Percentiles rank a stretch among this genome's conserved stretches.
Conservation (phyloP, 768 basidiomycete species). For the Serendipita vermifera region DNA sequence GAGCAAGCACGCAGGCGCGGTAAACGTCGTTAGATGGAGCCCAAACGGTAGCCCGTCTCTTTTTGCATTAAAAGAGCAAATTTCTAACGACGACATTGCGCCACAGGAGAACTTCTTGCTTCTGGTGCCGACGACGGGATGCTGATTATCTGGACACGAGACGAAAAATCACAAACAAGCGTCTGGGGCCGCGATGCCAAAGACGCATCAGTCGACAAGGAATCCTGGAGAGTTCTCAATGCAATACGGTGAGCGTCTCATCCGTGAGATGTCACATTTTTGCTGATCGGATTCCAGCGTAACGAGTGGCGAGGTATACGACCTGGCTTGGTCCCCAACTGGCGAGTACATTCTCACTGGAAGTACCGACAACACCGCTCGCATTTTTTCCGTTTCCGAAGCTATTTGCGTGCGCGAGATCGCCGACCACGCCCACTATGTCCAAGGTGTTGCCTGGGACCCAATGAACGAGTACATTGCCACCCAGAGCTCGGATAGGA, state of each 20-base stretch:
- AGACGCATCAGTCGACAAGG: constrained; percentile 79
- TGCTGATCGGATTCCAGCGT: constrained; percentile 38
- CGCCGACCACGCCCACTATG: constrained; percentile 90
- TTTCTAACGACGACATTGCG: constrained; percentile 10
- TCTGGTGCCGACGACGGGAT: constrained; percentile 98
- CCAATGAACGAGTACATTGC: constrained; percentile 95
- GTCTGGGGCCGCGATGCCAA: constrained; percentile 75
- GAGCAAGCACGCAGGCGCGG: constrained; percentile 81
- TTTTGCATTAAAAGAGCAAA: not conserved
- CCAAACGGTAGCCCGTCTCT: constrained; percentile 55
- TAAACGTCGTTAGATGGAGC: constrained; percentile 93
- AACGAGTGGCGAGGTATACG: constrained; percentile 93
- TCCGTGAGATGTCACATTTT: not conserved
- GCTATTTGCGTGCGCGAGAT: constrained; percentile 82
- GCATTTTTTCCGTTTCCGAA: constrained; percentile 64
- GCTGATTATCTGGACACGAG: constrained; percentile 91
- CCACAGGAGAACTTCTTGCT: constrained; percentile 73
- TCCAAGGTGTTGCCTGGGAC: constrained; percentile 99
- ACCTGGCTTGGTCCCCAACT: constrained; percentile 92
- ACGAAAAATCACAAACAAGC: constrained; percentile 51
- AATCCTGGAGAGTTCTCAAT: constrained; percentile 84
- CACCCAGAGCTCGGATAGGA: constrained; percentile 90
- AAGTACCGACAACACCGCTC: constrained; percentile 88
- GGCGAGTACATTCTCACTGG: constrained; percentile 93
- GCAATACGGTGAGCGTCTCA: constrained; percentile 54